These are phyloP conservation scores for Aspergillus caelatus DNA, from an alignment of 2,329 filamentous ascomycete genomes.

Conservation along the genomic window DNA sequence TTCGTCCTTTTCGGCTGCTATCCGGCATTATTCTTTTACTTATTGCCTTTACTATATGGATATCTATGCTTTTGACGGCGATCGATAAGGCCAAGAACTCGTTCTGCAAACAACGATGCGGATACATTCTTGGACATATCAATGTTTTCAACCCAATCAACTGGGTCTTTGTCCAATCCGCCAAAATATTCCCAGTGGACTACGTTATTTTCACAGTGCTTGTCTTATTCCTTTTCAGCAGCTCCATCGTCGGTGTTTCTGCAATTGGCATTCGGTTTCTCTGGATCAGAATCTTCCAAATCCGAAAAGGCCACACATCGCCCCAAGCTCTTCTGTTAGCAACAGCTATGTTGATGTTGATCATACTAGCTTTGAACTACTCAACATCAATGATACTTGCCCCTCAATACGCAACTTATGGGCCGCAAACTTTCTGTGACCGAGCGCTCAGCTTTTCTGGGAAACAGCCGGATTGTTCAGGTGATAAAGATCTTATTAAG, in stretches of 20 bases:
- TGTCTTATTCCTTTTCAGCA: constrained; percentile 83
- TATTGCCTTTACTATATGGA: constrained; percentile 75
- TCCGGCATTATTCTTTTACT: constrained; percentile 78
- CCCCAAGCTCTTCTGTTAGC: constrained; percentile 90
- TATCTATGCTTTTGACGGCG: constrained; percentile 91
- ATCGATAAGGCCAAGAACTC: constrained; percentile 98
- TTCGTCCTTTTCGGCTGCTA: constrained; percentile 86
- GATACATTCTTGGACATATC: constrained; percentile 85
- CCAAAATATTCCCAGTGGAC: constrained; percentile 85
- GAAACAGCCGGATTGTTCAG: constrained; percentile 73
- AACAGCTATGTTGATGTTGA: constrained; percentile 86
- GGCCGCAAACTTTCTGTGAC: constrained; percentile 91
- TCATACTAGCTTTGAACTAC: constrained; percentile 90
- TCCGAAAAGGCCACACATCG: constrained; percentile 83
- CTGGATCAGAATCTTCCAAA: constrained; percentile 91
- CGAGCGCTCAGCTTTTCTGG: constrained; percentile 64
- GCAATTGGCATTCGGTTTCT: constrained; percentile 91
- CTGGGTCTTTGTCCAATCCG: constrained; percentile 79
- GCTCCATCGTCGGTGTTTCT: constrained; percentile 83
- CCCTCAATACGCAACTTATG: constrained; percentile 92
- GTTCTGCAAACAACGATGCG: constrained; percentile 84
- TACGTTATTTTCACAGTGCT: constrained; percentile 86
- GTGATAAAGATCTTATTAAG: constrained; percentile 68
- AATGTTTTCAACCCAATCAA: constrained; percentile 96
- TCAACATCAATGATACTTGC: constrained; percentile 90